These are phyloP conservation scores for Boletus subparvulus DNA, from an alignment of 768 basidiomycete species.

Conservation along the genomic window DNA sequence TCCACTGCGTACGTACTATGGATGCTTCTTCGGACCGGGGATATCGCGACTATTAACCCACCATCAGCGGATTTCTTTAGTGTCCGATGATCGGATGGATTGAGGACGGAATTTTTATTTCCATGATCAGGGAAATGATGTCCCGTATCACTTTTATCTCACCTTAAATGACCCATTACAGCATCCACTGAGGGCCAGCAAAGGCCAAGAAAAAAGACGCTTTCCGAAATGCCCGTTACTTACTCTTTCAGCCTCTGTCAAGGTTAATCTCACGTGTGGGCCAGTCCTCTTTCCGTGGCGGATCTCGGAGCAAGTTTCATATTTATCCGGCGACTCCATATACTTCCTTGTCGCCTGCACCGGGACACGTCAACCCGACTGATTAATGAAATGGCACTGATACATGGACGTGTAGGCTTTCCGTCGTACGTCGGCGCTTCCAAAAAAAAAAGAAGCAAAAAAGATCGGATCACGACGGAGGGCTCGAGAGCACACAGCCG, in stretches of 20 bases:
- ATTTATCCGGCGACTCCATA: neutral
- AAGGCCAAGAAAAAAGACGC: conserved; percentile 6
- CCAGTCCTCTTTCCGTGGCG: conserved; percentile 7
- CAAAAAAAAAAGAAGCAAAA: conserved; percentile 5
- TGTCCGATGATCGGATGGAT: conserved; percentile 20
- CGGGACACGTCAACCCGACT: neutral
- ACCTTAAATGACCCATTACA: conserved; percentile 21
- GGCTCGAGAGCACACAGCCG: neutral
- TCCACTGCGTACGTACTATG: conserved; percentile 21
- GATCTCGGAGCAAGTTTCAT: conserved; percentile 12
- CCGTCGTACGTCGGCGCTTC: neutral
- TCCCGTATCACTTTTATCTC: conserved; percentile 21
- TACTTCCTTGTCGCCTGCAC: neutral
- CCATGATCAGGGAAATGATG: conserved; percentile 11
- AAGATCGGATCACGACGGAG: conserved; percentile 7
- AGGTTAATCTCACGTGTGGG: conserved; percentile 27
- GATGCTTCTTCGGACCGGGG: conserved; percentile 12
- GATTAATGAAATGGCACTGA: neutral
- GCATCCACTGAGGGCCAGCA: conserved; percentile 11
- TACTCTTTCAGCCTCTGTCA: conserved; percentile 6
- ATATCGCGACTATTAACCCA: conserved; percentile 10
- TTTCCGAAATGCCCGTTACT: conserved; percentile 16
- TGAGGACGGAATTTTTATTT: conserved; percentile 11
- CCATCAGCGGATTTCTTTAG: conserved; percentile 11
- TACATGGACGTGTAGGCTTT: neutral